Conservation (phyloP, 2,329 filamentous ascomycete genomes). For the Penicillium sclerotiorum region DNA sequence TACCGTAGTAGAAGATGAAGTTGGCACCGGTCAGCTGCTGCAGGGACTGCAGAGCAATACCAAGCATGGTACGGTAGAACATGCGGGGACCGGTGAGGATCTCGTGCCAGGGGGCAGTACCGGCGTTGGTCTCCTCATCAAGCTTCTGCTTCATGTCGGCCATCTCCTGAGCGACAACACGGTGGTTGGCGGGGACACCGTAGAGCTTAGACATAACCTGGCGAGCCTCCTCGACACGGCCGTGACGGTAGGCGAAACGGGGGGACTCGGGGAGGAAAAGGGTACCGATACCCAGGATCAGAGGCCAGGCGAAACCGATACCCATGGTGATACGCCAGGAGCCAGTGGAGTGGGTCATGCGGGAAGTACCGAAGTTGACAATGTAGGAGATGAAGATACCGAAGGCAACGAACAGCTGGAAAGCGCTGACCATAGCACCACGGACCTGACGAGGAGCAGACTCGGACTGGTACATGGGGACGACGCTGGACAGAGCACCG, state of each 20-base stretch:
- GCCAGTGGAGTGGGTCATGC: slow-evolving; percentile 43
- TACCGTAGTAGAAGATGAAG: slow-evolving; percentile 57
- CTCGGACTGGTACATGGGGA: slow-evolving; percentile 54
- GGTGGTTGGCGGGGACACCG: slow-evolving; percentile 59
- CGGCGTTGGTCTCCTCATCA: slow-evolving; percentile 55
- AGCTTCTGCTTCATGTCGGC: slow-evolving; percentile 62
- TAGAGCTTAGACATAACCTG: slow-evolving; percentile 58
- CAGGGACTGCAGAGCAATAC: slow-evolving; percentile 49
- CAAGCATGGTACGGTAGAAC: slow-evolving; percentile 50
- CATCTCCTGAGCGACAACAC: slow-evolving; percentile 58
- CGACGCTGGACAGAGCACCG: slow-evolving; percentile 49
- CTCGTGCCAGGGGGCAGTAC: slow-evolving; percentile 44
- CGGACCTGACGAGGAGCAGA: slow-evolving; percentile 50
- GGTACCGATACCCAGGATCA: slow-evolving; percentile 58
- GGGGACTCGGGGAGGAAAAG: slow-evolving; percentile 61
- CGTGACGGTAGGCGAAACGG: slow-evolving; percentile 60
- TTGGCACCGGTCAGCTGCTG: slow-evolving; percentile 54
- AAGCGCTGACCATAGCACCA: slow-evolving; percentile 52
- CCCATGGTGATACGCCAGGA: slow-evolving; percentile 58
- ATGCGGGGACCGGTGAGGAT: slow-evolving; percentile 53
- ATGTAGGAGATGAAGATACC: slow-evolving; percentile 53
- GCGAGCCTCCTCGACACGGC: slow-evolving; percentile 55
- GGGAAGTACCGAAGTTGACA: slow-evolving; percentile 52
- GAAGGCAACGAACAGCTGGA: slow-evolving; percentile 55
- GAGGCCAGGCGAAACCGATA: slow-evolving; percentile 60